These are phyloP conservation scores for Tulasnella sp. DNA, from an alignment of 768 basidiomycete genomes.

Conservation along the genomic window DNA sequence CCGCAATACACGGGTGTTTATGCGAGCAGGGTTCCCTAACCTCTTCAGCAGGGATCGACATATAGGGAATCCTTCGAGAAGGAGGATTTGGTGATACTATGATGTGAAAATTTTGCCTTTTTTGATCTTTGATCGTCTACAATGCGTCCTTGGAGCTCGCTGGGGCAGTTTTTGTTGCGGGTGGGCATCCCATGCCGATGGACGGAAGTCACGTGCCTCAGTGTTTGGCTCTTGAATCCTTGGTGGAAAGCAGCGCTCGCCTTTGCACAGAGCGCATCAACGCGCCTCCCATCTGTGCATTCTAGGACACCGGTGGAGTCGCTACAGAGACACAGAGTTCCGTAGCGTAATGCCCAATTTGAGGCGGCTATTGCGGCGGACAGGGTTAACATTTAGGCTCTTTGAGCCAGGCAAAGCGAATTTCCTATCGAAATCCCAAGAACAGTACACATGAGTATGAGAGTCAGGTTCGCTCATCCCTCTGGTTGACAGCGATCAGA, in stretches of 20 bases:
- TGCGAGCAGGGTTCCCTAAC: not conserved
- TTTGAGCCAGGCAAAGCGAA: too few species aligned
- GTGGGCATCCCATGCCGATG: not conserved
- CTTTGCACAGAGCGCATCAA: not conserved
- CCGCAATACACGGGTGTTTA: too few species aligned
- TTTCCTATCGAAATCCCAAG: too few species aligned
- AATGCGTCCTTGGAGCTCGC: not conserved
- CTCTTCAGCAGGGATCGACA: not conserved
- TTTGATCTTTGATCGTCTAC: not conserved
- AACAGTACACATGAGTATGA: too few species aligned
- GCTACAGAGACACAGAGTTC: too few species aligned
- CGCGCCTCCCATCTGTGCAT: too few species aligned
- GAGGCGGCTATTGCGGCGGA: too few species aligned
- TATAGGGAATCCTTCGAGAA: not conserved
- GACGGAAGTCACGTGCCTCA: not conserved
- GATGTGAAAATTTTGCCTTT: not conserved
- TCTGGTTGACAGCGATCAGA: too few species aligned
- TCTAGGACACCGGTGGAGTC: too few species aligned
- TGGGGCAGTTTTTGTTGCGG: not conserved
- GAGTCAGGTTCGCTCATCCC: too few species aligned
- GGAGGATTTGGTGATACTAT: not conserved
- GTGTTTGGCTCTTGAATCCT: not conserved
- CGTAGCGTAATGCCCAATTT: too few species aligned
- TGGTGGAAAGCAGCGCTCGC: not conserved
- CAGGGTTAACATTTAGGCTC: too few species aligned